Evolutionary conservation across 169 alveolate species (phyloP).

Genomic region (Cryptosporidium baileyi): DNA sequence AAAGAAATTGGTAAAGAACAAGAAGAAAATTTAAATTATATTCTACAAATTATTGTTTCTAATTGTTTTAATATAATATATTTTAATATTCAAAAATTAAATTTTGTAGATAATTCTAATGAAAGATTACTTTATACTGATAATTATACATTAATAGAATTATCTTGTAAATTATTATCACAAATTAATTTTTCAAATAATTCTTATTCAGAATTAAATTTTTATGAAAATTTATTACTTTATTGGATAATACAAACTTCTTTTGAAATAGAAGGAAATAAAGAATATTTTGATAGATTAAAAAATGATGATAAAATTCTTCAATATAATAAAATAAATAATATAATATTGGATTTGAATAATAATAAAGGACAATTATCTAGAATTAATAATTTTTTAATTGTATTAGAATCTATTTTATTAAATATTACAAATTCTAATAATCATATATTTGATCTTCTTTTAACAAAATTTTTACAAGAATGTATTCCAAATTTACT

Average conservation of each 20-base stretch:
- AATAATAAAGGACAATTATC: slow-evolving; percentile 6
- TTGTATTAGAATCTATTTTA: background rate
- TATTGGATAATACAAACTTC: slow-evolving; percentile 27
- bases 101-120: background rate
- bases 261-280: slow-evolving; percentile 27
- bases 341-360: background rate
- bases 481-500: slow-evolving; percentile 3
- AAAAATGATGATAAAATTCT: background rate
- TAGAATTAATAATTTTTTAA: background rate
- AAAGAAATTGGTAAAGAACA: background rate
- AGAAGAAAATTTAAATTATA: background rate
- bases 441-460: background rate
- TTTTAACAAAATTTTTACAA: background rate
- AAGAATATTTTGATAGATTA: background rate
- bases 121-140: slow-evolving; percentile 16
- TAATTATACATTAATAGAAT: background rate
- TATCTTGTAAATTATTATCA: slow-evolving; percentile 17
- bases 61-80: background rate
- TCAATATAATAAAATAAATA: background rate
- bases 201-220: background rate
- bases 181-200: background rate
- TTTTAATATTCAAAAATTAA: background rate
- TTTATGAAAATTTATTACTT: background rate
- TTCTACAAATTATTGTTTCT: background rate
- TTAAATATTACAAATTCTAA: background rate